Percentiles rank a stretch among this genome's conserved stretches.
These are phyloP conservation scores for Cystobasidium slooffiae DNA, from an alignment of 1,284 basidiomycete species.

Conservation along the genomic window DNA sequence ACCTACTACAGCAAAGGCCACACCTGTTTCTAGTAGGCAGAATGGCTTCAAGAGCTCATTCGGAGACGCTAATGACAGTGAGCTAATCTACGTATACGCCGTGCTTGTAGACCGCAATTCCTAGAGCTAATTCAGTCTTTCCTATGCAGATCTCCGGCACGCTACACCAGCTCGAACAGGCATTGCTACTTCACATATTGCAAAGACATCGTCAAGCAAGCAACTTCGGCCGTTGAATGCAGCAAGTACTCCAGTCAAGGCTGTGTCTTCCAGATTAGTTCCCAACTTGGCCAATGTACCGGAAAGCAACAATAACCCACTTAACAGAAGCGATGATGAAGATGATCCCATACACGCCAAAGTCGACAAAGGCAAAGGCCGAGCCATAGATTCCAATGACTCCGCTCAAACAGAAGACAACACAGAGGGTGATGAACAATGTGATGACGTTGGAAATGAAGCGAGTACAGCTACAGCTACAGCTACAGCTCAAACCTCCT, in stretches of 20 bases:
- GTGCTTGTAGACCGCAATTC: no score
- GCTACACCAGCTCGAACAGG: no score
- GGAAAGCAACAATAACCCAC: slow-evolving; percentile 1
- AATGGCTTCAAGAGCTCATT: slow-evolving; percentile 32
- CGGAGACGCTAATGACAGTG: not conserved
- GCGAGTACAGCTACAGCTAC: not conserved
- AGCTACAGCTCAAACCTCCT: not conserved
- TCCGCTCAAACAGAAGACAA: not conserved
- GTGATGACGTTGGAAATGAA: not conserved
- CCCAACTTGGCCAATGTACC: not conserved
- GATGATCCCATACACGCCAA: not conserved
- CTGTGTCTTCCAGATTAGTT: no score
- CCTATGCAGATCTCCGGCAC: no score
- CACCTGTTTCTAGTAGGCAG: not conserved
- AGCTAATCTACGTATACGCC: no score
- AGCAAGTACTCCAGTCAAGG: no score
- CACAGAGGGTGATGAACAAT: not conserved
- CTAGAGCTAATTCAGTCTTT: no score
- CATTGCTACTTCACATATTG: no score
- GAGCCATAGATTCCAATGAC: not conserved
- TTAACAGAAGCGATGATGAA: not conserved
- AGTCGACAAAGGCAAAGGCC: slow-evolving; percentile 8
- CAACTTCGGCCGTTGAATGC: no score
- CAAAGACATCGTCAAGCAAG: no score
- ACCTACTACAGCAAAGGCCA: slow-evolving; percentile 5